phyloP scores from a whole-genome alignment of 1,284 basidiomycete genomes.

The Testicularia cyperi region DNA sequence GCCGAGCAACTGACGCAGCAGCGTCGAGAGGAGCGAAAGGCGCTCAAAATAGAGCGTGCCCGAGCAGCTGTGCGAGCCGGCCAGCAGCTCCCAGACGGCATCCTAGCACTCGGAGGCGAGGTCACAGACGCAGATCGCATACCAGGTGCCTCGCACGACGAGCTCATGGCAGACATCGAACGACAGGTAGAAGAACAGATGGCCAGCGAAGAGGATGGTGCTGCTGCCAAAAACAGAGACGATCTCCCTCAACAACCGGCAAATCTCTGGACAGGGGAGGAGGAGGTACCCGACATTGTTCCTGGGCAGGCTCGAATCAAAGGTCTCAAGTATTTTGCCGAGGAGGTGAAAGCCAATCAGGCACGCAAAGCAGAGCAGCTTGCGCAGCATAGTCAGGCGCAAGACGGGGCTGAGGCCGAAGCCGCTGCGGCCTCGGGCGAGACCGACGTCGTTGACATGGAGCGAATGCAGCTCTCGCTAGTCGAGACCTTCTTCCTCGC shows the following conservation, averaged over 20 bases:
- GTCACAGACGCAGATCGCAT: slow-evolving; percentile 56
- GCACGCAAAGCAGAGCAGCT: slow-evolving; percentile 19
- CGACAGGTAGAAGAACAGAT: slow-evolving; percentile 39
- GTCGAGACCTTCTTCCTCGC: slow-evolving; percentile 89
- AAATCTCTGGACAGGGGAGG: slow-evolving; percentile 42
- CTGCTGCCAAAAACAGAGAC: not conserved
- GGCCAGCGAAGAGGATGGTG: slow-evolving; percentile 32
- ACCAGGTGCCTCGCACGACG: slow-evolving; percentile 28
- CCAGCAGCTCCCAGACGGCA: slow-evolving; percentile 51
- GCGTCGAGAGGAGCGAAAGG: slow-evolving; percentile 51
- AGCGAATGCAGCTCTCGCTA: slow-evolving; percentile 87
- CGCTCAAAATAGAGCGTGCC: slow-evolving; percentile 58
- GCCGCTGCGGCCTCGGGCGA: slow-evolving; percentile 27
- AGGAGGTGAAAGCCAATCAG: slow-evolving; percentile 36
- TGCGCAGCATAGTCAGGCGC: not conserved
- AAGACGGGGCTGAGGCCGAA: not conserved
- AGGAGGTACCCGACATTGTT: slow-evolving; percentile 40
- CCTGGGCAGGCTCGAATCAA: slow-evolving; percentile 47
- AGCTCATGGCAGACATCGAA: slow-evolving; percentile 43
- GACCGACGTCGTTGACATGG: slow-evolving; percentile 69
- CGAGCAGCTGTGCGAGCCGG: slow-evolving; percentile 55
- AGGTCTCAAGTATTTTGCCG: slow-evolving; percentile 51
- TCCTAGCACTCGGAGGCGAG: slow-evolving; percentile 57
- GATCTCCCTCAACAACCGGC: no score
- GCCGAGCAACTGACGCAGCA: slow-evolving; percentile 57